Evolutionary conservation across 192 early-diverging fungal genomes (phyloP).

Genomic region (Gorgonomyces haynaldii): DNA sequence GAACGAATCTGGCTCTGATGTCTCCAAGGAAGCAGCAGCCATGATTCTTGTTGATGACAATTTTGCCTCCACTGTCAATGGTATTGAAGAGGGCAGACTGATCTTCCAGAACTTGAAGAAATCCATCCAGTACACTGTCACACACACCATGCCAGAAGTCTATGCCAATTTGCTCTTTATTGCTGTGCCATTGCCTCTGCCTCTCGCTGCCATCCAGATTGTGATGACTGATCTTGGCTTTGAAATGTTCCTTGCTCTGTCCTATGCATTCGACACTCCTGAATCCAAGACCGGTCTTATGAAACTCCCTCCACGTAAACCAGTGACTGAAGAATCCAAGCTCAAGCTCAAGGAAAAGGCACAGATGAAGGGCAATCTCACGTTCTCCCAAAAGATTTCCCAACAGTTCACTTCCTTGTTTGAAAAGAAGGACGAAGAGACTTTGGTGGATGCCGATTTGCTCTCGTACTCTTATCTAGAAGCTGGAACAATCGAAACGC

Average conservation of each 20-base stretch:
- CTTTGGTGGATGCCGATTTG: constrained; percentile 71
- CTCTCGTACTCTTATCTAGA: constrained; percentile 83
- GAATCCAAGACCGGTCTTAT: constrained; percentile 69
- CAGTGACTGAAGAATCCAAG: constrained; percentile 64
- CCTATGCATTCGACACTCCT: constrained; percentile 84
- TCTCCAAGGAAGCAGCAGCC: constrained; percentile 85
- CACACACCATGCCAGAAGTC: constrained; percentile 87
- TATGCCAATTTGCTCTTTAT: constrained; percentile 72
- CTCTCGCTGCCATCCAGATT: constrained; percentile 73
- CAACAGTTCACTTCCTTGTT: constrained; percentile 38
- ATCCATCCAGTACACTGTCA: constrained; percentile 81
- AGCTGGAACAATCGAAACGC: constrained; percentile 62
- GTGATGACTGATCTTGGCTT: constrained; percentile 90
- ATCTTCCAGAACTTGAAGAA: constrained; percentile 96
- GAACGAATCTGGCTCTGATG: constrained; percentile 90
- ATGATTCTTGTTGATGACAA: constrained; percentile 99
- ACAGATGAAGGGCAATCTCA: constrained; percentile 3
- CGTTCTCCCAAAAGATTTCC: constrained; percentile 48
- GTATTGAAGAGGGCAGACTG: constrained; percentile 88
- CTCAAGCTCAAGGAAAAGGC: constrained; percentile 17
- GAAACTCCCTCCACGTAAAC: constrained; percentile 81
- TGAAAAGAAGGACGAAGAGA: constrained; percentile 66
- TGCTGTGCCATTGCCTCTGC: constrained; percentile 72
- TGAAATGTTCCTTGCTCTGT: constrained; percentile 67
- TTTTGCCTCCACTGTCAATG: constrained; percentile 87